A percentile compares a stretch with the other conserved stretches of the same genome.
phyloP scores from a whole-genome alignment of 768 basidiomycete genomes.

The Rhodotorula sphaerocarpa region DNA sequence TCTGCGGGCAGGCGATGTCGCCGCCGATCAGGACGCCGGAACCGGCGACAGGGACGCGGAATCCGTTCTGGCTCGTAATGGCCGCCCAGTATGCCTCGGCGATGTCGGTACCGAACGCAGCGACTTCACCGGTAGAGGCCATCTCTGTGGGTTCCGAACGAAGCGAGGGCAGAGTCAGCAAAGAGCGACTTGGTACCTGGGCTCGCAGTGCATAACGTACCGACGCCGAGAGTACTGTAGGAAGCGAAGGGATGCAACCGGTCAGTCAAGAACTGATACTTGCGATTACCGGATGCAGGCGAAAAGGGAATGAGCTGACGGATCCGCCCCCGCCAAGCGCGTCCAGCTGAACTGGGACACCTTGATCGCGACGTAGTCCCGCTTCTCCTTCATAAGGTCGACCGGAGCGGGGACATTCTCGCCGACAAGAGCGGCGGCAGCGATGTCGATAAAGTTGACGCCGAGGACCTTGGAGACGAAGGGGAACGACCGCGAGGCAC shows the following conservation, averaged over 20 bases:
- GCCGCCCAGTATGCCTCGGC: constrained; percentile 94
- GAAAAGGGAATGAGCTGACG: too few species aligned
- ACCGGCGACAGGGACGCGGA: constrained; percentile 74
- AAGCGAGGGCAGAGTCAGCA: too few species aligned
- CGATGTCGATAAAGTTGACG: constrained; percentile 92
- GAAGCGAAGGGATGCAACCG: neutral
- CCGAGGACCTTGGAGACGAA: constrained; percentile 98
- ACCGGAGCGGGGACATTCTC: constrained; percentile 77
- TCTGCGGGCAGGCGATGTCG: constrained; percentile 76
- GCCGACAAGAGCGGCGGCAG: constrained; percentile 76
- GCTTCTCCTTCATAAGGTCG: constrained; percentile 79
- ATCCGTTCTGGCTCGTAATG: constrained; percentile 87
- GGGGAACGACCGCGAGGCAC: constrained; percentile 96
- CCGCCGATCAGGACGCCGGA: constrained; percentile 83
- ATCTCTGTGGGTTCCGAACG: constrained; percentile 33
- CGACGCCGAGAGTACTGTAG: constrained; percentile 5
- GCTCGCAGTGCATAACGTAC: too few species aligned
- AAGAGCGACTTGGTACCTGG: too few species aligned
- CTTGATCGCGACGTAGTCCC: constrained; percentile 91
- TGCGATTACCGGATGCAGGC: too few species aligned
- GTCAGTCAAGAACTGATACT: too few species aligned
- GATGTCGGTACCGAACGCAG: constrained; percentile 84
- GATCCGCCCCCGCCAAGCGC: constrained; percentile 87
- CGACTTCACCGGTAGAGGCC: constrained; percentile 58
- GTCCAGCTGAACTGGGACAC: constrained; percentile 80